Percentiles rank a stretch among this genome's conserved stretches.
Evolutionary conservation across 495 filamentous ascomycete genomes (phyloP).

Genomic region (Melanomma pulvis-pyrius): DNA sequence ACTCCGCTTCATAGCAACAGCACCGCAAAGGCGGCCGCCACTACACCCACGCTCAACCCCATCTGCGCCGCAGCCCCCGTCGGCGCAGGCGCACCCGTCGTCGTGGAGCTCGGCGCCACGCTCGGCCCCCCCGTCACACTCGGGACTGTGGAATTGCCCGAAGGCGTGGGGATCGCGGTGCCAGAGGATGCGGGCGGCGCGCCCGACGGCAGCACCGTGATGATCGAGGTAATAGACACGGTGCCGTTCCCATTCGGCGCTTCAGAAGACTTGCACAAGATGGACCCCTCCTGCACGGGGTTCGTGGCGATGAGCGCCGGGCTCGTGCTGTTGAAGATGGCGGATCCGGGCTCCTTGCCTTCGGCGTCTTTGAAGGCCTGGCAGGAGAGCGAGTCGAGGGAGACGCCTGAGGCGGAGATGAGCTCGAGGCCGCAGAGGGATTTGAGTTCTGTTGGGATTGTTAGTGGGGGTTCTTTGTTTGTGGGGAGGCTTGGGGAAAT

Average conservation of each 20-base stretch:
- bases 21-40: conserved; percentile 5
- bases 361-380: conserved; percentile 27
- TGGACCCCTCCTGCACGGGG: conserved; percentile 25
- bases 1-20: conserved; percentile 1
- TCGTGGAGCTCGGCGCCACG: not conserved
- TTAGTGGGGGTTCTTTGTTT: not conserved
- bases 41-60: not conserved
- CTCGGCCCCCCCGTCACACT: not conserved
- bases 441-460: conserved; percentile 20
- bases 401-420: conserved; percentile 21
- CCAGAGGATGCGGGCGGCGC: not conserved
- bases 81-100: not conserved
- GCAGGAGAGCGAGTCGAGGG: conserved; percentile 17
- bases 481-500: not conserved
- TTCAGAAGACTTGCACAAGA: conserved; percentile 13
- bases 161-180: not conserved
- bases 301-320: conserved; percentile 30
- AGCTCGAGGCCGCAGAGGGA: conserved; percentile 34
- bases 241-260: not conserved
- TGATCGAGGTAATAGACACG: not conserved
- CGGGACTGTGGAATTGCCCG: not conserved
- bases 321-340: conserved; percentile 5
- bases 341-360: conserved; percentile 17
- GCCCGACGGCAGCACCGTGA: not conserved
- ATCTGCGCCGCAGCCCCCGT: not conserved